Base-by-base conservation (phyloP, 768 basidiomycete genomes). In the Coprinopsis strossmayeri region DNA sequence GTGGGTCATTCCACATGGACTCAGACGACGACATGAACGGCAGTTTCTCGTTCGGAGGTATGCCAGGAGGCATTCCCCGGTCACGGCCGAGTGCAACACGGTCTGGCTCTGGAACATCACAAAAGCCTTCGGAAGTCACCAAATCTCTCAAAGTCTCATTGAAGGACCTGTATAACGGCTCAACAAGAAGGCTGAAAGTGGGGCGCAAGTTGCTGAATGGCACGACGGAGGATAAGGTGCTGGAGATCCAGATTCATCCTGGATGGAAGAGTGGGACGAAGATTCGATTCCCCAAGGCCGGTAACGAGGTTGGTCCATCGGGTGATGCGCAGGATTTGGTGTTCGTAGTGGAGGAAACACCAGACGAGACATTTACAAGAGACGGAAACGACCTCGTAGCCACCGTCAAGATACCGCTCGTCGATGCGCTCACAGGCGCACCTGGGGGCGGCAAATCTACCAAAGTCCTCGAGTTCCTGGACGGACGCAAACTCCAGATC, bases 251-350 rank as follows among this genome's bases (percentile, higher is more conserved):
- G 27, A 74, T 91, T 20, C 76, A 77, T 54, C 91, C 94, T 0
- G 95, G 95, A 0, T 98, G 93, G 93, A 97, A 97, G 75, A 80
- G 81, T 52, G 95, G 95, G 0, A 97, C 95, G 15, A 96, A 95
- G 69, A 78, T 98, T 51, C 82, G 90, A 34, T 97, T 94, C 66
- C 80, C 88, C 0, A 78, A 79, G 18, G 85, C 90, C 9, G 91
- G 91, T 2, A 93, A 97, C 64, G 91, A 93, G 58, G 73, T 76
- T 45, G 61, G 69, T 38, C 64, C 69, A 0, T 28, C 53, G 27
- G 84, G 86, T 10, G 84, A 84, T 39, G 63, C 86, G 12, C 91
- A 93, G 59, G 91, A 94, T 62, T 76, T 99, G n/a, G 93, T 93
- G 26, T 97, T 99, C 61, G 81, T 95, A 40, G 81, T 96, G n/a